A percentile compares a stretch with the other conserved stretches of the same genome.
Evolutionary conservation across 164 flowering plant genomes (phyloP).

Genomic region (Nymphaea thermarum): DNA sequence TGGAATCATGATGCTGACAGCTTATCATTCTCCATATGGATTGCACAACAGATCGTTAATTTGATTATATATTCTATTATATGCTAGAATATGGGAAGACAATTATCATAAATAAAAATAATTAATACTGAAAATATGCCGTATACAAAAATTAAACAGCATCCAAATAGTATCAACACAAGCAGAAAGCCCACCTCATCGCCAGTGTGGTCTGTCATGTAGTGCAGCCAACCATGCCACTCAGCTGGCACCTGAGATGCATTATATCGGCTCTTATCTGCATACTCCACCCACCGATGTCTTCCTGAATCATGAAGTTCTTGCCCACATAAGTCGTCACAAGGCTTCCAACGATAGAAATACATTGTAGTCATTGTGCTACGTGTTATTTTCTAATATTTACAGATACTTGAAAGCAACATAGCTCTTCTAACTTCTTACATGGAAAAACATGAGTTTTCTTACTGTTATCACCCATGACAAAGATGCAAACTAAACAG

Average conservation of each 20-base stretch:
- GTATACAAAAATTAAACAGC: background rate
- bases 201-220: conserved; percentile 90
- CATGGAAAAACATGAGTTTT: too few relatives aligned
- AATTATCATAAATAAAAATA: too few relatives aligned
- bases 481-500: too few relatives aligned
- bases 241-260: conserved; percentile 98
- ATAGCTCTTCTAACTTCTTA: too few relatives aligned
- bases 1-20: too few relatives aligned
- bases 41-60: too few relatives aligned
- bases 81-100: too few relatives aligned
- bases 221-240: conserved; percentile 99
- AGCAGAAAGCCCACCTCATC: conserved; percentile 52
- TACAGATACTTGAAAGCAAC: too few relatives aligned
- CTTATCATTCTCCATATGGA: too few relatives aligned
- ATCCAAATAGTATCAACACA: background rate
- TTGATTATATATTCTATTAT: too few relatives aligned
- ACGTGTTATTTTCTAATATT: background rate
- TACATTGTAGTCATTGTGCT: background rate
- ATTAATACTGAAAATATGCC: too few relatives aligned
- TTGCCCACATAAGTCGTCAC: background rate
- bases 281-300: conserved; percentile 98
- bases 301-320: conserved; percentile 41
- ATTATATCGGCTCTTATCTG: conserved; percentile 72
- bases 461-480: too few relatives aligned
- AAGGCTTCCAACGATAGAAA: background rate